Conservation (phyloP, 306 rosid genomes). For the Vigna radiata region DNA sequence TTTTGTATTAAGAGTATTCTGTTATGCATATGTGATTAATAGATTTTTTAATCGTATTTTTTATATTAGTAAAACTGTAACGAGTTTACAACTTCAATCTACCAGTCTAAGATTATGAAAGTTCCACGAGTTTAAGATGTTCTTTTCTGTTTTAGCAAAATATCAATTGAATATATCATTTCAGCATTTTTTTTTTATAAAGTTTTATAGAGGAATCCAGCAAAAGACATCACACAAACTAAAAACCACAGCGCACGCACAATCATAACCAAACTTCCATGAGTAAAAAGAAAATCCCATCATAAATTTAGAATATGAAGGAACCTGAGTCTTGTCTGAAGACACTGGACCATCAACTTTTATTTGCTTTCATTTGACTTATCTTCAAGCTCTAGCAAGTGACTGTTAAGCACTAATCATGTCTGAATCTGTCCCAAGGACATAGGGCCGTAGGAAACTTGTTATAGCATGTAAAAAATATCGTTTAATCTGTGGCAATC, state of each 20-base stretch:
- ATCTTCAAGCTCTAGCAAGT: constrained; percentile 8
- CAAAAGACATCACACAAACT: background rate
- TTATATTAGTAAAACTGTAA: too few relatives aligned
- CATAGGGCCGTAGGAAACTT: background rate
- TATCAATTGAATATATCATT: background rate
- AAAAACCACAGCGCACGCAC: background rate
- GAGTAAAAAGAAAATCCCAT: background rate
- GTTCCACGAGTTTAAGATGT: background rate
- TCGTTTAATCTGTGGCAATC: background rate
- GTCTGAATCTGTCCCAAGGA: constrained; percentile 4
- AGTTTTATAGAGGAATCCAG: background rate
- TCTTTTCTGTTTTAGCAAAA: background rate
- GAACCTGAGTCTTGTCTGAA: background rate
- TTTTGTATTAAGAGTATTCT: too few relatives aligned
- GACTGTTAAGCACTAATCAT: constrained; percentile 9
- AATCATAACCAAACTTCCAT: background rate
- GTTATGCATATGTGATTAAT: too few relatives aligned
- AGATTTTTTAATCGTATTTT: too few relatives aligned
- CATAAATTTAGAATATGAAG: background rate
- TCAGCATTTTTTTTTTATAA: background rate
- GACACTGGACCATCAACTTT: constrained; percentile 9
- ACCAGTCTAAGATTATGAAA: too few relatives aligned
- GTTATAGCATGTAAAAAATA: background rate
- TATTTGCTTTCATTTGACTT: constrained; percentile 20
- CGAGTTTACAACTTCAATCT: too few relatives aligned